Evolutionary conservation across 176 grass and related monocot species (phyloP), one percentile per base, ranked within the genome.

Genomic region (Tillandsia fasciculata): DNA sequence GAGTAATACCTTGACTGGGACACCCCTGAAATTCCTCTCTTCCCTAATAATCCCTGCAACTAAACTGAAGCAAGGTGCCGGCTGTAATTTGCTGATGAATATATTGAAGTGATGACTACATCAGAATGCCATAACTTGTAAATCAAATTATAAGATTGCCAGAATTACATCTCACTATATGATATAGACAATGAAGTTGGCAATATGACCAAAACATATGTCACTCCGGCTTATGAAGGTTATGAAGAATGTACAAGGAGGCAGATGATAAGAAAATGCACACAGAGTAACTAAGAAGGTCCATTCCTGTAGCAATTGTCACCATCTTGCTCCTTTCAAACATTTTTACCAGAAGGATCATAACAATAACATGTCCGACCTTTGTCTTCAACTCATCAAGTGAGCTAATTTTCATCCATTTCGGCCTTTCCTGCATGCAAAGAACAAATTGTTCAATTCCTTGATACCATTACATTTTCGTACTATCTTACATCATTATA

Each of bases 311-410:
- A 49, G 87, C 65, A 73, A 99, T 99, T 6, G 75, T 78, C 69
- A 99, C 89, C 94, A 90, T 99, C 78, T 99, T 99, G 87, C 94
- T 99, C 77, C 84, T 83, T 83, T 99, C 94, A 49, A 99, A 99
- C 89, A 99, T 99, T 77, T 99, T 99, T 65, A 99, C 87, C 42
- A 99, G 81, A 64, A 99, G 84, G 74, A 99, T 99, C 94, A 99
- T 99, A 51, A 99, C 94, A 24, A 99, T 99, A 69, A 99, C 94
- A 52, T 99, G 94, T 13, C 94, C 94, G 0, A 99, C 89, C 75
- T 99, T 99, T 8, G 94, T 99, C 78, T 99, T 99, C 52, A 99
- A 82, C 74, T 84, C 89, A 53, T 99, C 94, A 11, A 93, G 89
- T 4, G 94, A 99, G 51, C 72, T 93, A 68, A 99, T 99, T 67